Conservation (phyloP, 2,329 filamentous ascomycete genomes). For the Pseudonectria buxi region DNA sequence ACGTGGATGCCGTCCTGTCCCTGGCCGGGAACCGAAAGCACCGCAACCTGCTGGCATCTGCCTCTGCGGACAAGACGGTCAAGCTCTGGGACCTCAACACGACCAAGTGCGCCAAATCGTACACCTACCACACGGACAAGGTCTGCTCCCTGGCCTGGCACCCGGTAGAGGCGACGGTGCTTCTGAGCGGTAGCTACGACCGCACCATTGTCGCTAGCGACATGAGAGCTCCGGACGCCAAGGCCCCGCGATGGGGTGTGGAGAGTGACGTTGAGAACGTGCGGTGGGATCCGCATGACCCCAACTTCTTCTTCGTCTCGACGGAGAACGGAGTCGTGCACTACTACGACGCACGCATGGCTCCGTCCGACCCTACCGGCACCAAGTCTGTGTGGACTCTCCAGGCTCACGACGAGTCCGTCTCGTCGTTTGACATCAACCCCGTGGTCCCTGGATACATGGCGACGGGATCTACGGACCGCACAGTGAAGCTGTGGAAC, state of each 20-base stretch:
- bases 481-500: slow-evolving; percentile 96
- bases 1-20: slow-evolving; percentile 88
- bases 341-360: slow-evolving; percentile 79
- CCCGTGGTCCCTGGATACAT: slow-evolving; percentile 83
- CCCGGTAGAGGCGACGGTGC: slow-evolving; percentile 73
- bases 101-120: slow-evolving; percentile 88
- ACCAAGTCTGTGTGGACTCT: slow-evolving; percentile 90
- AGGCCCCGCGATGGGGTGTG: slow-evolving; percentile 80
- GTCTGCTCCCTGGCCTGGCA: slow-evolving; percentile 96
- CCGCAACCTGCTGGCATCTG: slow-evolving; percentile 87
- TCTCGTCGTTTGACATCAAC: slow-evolving; percentile 92
- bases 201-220: slow-evolving; percentile 90
- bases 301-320: slow-evolving; percentile 90
- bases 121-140: slow-evolving; percentile 94
- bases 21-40: slow-evolving; percentile 90
- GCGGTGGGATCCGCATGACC: slow-evolving; percentile 86
- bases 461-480: slow-evolving; percentile 88
- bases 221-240: slow-evolving; percentile 85
- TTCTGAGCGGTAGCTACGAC: slow-evolving; percentile 92
- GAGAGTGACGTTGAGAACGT: slow-evolving; percentile 93
- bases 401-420: slow-evolving; percentile 87
- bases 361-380: slow-evolving; percentile 62
- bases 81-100: slow-evolving; percentile 98
- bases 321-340: slow-evolving; percentile 90
- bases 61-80: slow-evolving; percentile 92